A percentile compares a stretch with the other conserved stretches of the same genome.
Evolutionary conservation across 305 asterid species (phyloP).

Genomic region (Fraxinus angustifolia): DNA sequence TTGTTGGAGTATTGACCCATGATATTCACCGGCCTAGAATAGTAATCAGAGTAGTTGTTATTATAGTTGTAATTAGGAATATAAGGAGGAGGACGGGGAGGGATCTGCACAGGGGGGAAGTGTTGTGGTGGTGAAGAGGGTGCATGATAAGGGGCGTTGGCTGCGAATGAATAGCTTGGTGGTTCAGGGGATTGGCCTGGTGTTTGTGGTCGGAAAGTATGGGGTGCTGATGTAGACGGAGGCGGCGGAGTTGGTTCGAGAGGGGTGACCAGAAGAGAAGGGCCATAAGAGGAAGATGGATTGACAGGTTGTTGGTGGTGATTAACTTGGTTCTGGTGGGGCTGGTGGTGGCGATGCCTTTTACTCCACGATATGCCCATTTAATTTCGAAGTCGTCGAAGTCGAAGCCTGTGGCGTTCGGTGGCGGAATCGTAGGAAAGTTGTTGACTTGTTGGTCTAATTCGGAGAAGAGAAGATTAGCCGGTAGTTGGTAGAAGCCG

Average conservation of each 20-base stretch:
- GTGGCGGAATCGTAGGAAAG: constrained; percentile 9
- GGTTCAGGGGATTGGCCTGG: constrained; percentile 26
- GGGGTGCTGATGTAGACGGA: constrained; percentile 27
- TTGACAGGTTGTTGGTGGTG: constrained; percentile 17
- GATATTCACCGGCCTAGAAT: constrained; percentile 33
- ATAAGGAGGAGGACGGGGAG: constrained; percentile 30
- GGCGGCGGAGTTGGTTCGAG: constrained; percentile 24
- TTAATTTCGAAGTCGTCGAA: neutral
- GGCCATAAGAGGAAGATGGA: constrained; percentile 22
- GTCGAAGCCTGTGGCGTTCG: constrained; percentile 2
- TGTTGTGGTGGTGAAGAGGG: constrained; percentile 20
- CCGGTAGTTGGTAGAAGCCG: neutral
- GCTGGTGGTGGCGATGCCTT: constrained; percentile 36
- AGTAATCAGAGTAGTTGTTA: constrained; percentile 30
- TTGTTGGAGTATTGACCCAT: constrained; percentile 32
- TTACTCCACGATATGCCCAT: constrained; percentile 65
- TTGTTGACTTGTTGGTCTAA: neutral
- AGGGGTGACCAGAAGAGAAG: constrained; percentile 23
- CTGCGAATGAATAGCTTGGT: constrained; percentile 46
- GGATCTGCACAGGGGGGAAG: constrained; percentile 27
- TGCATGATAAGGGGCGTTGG: constrained; percentile 37
- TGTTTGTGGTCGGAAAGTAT: constrained; percentile 17
- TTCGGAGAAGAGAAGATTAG: neutral
- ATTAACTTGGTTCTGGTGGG: constrained; percentile 8
- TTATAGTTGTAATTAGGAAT: constrained; percentile 26